Evolutionary conservation across 306 rosid genomes (phyloP).

Genomic region (Adenanthera pavonina): DNA sequence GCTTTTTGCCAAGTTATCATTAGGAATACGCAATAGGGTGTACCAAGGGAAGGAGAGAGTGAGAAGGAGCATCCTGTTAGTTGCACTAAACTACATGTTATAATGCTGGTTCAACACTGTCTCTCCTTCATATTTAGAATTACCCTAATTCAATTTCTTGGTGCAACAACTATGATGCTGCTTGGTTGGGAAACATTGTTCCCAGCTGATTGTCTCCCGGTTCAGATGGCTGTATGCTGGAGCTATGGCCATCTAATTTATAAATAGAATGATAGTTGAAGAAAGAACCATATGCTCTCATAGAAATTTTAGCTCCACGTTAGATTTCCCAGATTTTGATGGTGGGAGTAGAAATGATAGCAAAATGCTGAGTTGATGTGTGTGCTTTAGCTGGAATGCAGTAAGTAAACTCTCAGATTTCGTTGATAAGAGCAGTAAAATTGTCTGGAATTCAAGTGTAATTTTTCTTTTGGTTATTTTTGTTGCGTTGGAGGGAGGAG

Average conservation of each 20-base stretch:
- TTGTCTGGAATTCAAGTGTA: background rate
- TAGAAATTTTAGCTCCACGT: background rate
- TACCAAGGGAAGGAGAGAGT: conserved; percentile 24
- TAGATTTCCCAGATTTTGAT: background rate
- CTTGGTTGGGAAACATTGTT: conserved; percentile 2
- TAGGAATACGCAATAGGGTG: conserved; percentile 16
- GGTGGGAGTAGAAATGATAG: background rate
- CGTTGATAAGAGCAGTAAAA: background rate
- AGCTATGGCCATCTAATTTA: background rate
- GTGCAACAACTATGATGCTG: background rate
- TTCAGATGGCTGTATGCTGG: conserved; percentile 8
- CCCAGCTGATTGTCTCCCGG: background rate
- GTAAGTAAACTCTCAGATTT: background rate
- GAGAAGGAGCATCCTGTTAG: conserved; percentile 21
- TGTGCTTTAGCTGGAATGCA: background rate
- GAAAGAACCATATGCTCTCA: background rate
- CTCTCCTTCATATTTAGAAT: background rate
- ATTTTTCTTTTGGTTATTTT: background rate
- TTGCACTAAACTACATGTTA: background rate
- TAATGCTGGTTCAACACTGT: background rate
- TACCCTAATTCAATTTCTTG: background rate
- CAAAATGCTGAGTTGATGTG: background rate
- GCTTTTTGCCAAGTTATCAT: background rate
- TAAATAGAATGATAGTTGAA: conserved; percentile 1
- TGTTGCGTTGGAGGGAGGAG: background rate